These are phyloP conservation scores for Leccinum pachyderme DNA, from an alignment of 1,284 basidiomycete genomes.

Conservation along the genomic window DNA sequence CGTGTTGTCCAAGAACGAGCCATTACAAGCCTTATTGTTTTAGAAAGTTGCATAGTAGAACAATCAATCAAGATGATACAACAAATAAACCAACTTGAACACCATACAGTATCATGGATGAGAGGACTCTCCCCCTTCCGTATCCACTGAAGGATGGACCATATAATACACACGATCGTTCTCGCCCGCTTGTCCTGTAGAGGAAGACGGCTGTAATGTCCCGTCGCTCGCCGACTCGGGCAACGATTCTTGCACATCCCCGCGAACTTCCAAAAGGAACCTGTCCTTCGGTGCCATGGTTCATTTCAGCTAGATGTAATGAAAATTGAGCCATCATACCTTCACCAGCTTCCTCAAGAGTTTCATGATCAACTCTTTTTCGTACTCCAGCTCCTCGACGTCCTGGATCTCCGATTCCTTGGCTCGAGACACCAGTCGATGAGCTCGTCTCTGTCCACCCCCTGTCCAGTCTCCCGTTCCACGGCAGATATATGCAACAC, in stretches of 20 bases:
- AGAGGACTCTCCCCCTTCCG: constrained; percentile 48
- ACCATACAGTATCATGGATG: constrained; percentile 22
- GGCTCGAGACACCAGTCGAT: too few relatives aligned
- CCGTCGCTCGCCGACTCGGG: constrained; percentile 59
- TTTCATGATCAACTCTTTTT: too few relatives aligned
- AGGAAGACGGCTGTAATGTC: constrained; percentile 43
- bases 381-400: constrained; percentile 26
- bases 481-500: too few relatives aligned
- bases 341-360: constrained; percentile 55
- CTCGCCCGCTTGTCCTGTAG: constrained; percentile 47
- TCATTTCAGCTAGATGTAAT: too few relatives aligned
- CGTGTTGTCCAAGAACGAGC: too few relatives aligned
- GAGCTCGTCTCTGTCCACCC: too few relatives aligned
- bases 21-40: constrained; percentile 14
- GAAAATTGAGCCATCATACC: constrained; percentile 44
- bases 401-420: too few relatives aligned
- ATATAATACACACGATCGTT: constrained; percentile 74
- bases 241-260: constrained; percentile 78
- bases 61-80: constrained; percentile 2
- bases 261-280: constrained; percentile 80
- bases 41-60: not conserved
- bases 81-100: constrained; percentile 3
- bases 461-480: too few relatives aligned
- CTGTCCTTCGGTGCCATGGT: constrained; percentile 59
- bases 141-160: constrained; percentile 79